These are phyloP conservation scores for Teunomyces cretensis DNA, from an alignment of 805 yeast genomes.

Conservation along the genomic window DNA sequence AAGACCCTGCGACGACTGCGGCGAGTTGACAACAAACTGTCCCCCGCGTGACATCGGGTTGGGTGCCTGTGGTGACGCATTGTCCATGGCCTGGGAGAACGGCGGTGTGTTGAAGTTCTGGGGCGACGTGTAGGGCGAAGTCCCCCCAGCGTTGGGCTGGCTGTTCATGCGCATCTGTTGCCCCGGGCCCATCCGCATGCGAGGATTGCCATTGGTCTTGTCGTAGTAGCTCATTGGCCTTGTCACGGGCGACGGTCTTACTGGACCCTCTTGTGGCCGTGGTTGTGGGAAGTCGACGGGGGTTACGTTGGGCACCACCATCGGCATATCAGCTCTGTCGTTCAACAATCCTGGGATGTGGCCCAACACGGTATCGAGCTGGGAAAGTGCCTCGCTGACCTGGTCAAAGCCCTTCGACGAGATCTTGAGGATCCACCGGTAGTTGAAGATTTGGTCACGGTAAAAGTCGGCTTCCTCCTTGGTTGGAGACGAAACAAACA, in stretches of 20 bases:
- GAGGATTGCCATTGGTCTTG: background rate
- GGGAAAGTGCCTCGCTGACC: conserved; percentile 69
- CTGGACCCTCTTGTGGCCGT: background rate
- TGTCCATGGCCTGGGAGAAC: conserved; percentile 6
- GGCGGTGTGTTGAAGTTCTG: conserved; percentile 16
- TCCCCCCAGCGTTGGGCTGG: background rate
- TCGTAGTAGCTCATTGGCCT: background rate
- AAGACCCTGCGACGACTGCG: conserved; percentile 26
- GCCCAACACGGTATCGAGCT: conserved; percentile 67
- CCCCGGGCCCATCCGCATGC: background rate
- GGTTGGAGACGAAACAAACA: conserved; percentile 59
- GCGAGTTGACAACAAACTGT: conserved; percentile 20
- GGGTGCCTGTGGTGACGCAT: conserved; percentile 2
- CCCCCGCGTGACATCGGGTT: conserved; percentile 17
- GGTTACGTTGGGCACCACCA: conserved; percentile 35
- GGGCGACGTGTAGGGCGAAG: conserved; percentile 20
- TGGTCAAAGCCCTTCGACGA: conserved; percentile 77
- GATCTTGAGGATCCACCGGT: conserved; percentile 72
- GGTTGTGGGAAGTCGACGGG: conserved; percentile 18
- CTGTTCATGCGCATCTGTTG: conserved; percentile 7
- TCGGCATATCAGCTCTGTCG: conserved; percentile 37
- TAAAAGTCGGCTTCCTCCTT: conserved; percentile 64
- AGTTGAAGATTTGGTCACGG: conserved; percentile 69
- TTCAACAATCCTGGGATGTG: conserved; percentile 71
- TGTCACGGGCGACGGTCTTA: no score